phyloP scores from a whole-genome alignment of 768 basidiomycete species.

The Coprinopsis cinerea region DNA sequence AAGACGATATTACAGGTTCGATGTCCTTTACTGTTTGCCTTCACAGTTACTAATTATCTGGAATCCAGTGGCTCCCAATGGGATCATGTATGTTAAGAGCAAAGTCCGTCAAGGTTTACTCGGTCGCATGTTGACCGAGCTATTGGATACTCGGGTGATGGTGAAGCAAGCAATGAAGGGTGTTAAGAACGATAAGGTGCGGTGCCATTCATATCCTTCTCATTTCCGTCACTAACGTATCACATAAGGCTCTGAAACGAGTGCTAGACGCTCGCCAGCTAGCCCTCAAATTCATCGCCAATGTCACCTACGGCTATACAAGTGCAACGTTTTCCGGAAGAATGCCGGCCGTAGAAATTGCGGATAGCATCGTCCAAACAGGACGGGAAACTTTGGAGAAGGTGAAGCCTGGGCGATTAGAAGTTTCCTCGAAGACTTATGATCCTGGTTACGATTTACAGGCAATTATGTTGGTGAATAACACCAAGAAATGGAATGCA shows the following conservation, averaged over 20 bases:
- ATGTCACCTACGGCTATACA: conserved; percentile 96
- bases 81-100: conserved; percentile 88
- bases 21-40: not conserved
- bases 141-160: conserved; percentile 95
- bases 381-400: conserved; percentile 94
- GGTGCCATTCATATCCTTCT: conserved; percentile 4
- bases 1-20: conserved; percentile 71
- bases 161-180: conserved; percentile 95
- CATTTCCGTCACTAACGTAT: conserved; percentile 1
- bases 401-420: too few relatives aligned
- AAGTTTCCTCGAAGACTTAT: conserved; percentile 6
- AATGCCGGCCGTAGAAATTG: conserved; percentile 98
- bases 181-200: conserved; percentile 67
- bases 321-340: conserved; percentile 91
- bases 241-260: conserved; percentile 57
- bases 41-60: not conserved
- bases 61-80: conserved; percentile 82
- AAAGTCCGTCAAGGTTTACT: conserved; percentile 80
- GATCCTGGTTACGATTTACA: conserved; percentile 21
- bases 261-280: conserved; percentile 90
- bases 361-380: conserved; percentile 95
- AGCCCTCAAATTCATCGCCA: conserved; percentile 88
- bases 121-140: conserved; percentile 85
- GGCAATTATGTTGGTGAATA: conserved; percentile 80
- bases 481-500: conserved; percentile 80